Evolutionary conservation across 2,329 filamentous ascomycete genomes (phyloP).

Genomic region (Thielaviopsis ethacetica): DNA sequence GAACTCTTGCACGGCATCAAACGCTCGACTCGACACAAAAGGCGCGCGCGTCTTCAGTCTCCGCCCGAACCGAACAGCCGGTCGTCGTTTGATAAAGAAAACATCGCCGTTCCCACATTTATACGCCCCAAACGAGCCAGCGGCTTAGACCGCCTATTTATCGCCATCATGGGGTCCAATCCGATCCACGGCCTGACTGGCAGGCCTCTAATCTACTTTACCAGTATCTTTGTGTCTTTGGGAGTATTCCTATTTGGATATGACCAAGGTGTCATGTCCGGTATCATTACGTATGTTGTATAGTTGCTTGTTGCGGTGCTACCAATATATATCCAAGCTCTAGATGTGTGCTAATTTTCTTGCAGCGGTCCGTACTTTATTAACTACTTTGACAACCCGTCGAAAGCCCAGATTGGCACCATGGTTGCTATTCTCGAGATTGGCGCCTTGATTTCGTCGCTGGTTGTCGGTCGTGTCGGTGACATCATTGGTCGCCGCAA

Average conservation of each 20-base stretch:
- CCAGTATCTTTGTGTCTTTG: slow-evolving; percentile 75
- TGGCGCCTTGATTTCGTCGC: slow-evolving; percentile 78
- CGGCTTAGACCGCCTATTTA: slow-evolving; percentile 53
- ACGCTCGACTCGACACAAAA: slow-evolving; percentile 26
- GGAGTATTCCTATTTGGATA: slow-evolving; percentile 83
- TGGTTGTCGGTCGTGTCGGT: slow-evolving; percentile 73
- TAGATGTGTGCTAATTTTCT: not conserved
- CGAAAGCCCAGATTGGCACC: slow-evolving; percentile 74
- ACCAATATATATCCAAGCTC: slow-evolving; percentile 13
- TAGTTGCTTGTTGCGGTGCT: too few species aligned
- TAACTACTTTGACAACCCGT: slow-evolving; percentile 82
- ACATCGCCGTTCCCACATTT: slow-evolving; percentile 59
- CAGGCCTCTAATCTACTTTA: slow-evolving; percentile 93
- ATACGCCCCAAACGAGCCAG: slow-evolving; percentile 47
- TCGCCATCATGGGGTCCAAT: slow-evolving; percentile 68
- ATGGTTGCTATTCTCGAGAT: slow-evolving; percentile 97
- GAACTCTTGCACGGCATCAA: slow-evolving; percentile 37
- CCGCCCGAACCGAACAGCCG: not conserved
- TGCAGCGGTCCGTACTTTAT: slow-evolving; percentile 69
- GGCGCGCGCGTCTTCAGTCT: slow-evolving; percentile 35
- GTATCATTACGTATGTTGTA: slow-evolving; percentile 49
- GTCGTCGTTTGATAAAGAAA: slow-evolving; percentile 46
- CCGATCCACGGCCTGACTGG: slow-evolving; percentile 85
- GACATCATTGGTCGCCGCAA: slow-evolving; percentile 79
- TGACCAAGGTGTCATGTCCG: slow-evolving; percentile 81